Evolutionary conservation across 129 eudicot genomes (phyloP).

Genomic region (Cynara cardunculus): DNA sequence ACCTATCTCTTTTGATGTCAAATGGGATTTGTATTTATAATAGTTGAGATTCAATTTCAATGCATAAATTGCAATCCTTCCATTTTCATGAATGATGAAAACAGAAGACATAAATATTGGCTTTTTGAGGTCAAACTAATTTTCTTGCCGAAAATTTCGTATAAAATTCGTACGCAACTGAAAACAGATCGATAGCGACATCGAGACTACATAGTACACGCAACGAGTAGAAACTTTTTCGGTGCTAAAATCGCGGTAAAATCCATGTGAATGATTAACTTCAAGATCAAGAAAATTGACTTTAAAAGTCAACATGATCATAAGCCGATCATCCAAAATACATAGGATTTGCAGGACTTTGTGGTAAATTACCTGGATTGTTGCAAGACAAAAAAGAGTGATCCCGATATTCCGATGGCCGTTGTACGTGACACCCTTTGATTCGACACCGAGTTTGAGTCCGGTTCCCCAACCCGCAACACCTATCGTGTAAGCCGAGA

Average conservation of each 20-base stretch:
- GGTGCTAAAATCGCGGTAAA: background rate
- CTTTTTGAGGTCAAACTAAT: constrained; percentile 10
- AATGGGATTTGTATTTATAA: constrained; percentile 9
- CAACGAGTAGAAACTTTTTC: background rate
- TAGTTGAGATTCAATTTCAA: background rate
- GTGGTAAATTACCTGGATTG: constrained; percentile 61
- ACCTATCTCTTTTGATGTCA: constrained; percentile 17
- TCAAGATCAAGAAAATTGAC: constrained; percentile 3
- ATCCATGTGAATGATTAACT: background rate
- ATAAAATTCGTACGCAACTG: background rate
- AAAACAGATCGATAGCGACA: background rate
- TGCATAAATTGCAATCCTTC: constrained; percentile 6
- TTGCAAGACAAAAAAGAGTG: constrained; percentile 74
- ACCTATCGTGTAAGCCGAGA: constrained; percentile 74
- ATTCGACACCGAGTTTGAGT: constrained; percentile 74
- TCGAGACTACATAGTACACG: background rate
- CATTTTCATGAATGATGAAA: constrained; percentile 8
- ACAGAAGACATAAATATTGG: constrained; percentile 9
- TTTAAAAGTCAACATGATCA: constrained; percentile 9
- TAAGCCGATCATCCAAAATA: background rate
- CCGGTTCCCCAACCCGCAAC: constrained; percentile 99
- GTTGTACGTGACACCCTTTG: constrained; percentile 48
- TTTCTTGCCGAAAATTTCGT: background rate
- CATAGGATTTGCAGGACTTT: background rate
- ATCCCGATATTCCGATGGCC: constrained; percentile 73